Evolutionary conservation across 208 protist species (phyloP).

Genomic region (Acanthamoeba sp.): DNA sequence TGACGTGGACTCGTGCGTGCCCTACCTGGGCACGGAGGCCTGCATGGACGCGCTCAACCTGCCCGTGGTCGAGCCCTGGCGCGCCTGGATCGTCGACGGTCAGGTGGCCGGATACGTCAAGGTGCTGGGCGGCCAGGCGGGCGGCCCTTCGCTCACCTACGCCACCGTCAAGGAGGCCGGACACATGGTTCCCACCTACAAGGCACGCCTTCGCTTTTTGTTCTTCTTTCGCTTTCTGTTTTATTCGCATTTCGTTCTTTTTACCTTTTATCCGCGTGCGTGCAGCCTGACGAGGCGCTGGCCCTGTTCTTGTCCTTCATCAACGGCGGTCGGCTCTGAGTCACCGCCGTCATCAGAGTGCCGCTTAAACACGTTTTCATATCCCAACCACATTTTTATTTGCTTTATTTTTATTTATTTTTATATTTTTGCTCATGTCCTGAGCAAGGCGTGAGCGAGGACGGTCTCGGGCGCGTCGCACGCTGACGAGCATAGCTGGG

Average conservation of each 20-base stretch:
- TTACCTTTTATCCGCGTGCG: neutral
- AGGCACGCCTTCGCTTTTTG: neutral
- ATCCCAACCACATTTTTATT: too few relatives aligned
- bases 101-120: constrained; percentile 74
- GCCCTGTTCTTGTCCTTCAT: constrained; percentile 44
- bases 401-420: too few relatives aligned
- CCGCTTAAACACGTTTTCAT: too few relatives aligned
- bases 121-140: neutral
- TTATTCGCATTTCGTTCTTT: too few relatives aligned
- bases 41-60: constrained; percentile 41
- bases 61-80: constrained; percentile 26
- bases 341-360: too few relatives aligned
- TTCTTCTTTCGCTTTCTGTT: neutral
- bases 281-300: constrained; percentile 31
- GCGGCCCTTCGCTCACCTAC: constrained; percentile 61
- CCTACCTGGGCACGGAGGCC: constrained; percentile 72
- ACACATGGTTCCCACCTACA: constrained; percentile 76
- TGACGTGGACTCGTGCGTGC: constrained; percentile 78
- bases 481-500: neutral
- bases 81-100: constrained; percentile 23
- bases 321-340: neutral
- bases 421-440: too few relatives aligned
- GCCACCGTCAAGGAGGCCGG: constrained; percentile 77
- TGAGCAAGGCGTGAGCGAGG: too few relatives aligned
- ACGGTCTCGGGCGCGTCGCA: too few relatives aligned